Evolutionary conservation across 768 basidiomycete genomes (phyloP), one percentile per base, ranked within the genome.

Genomic region (Phaeotremella fagi): DNA sequence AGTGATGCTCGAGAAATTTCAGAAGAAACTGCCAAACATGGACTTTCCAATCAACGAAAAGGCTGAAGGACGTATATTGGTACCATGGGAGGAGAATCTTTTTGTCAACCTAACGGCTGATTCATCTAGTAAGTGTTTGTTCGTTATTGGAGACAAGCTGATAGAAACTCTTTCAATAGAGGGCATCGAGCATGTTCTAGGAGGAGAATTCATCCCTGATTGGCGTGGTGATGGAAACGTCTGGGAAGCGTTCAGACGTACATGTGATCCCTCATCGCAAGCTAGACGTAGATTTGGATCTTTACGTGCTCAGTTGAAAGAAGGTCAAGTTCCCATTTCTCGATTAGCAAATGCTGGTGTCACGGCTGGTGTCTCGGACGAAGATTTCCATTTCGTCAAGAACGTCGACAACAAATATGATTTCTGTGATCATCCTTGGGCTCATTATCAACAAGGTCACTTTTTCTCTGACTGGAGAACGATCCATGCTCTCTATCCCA

Each of bases 391-490:
- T 0, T 97, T 98, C 72, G 77, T 78, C 12, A 60, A 75, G 25
- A 75, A 75, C 1, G 83, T 84, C 9, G 83, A 87, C n/a, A 78
- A 82, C 47, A 77, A 78, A 3, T 80, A 82, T 57, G 84, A 92
- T 66, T 91, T 87, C 68, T 99, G 95, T 75, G 66, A 76, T 27
- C 78, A 82, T 28, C 90, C 94, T 0, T 86, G 88, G 76, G 84
- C 86, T 18, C 90, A 86, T 61, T 84, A 87, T 66, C 80, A 81
- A 25, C 95, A 98, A 70, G 91, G 92, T 11, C 91, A 90, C 75
- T 97, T 95, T 75, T 98, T 95, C 81, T 89, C 88, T 16, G 94
- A 99, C 74, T 95, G 90, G 88, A 79, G 92, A 20, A 87, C 86
- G 0, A 84, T 97, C 53, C 82, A 87, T 11, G 82, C 82, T 1